phyloP scores from a whole-genome alignment of 805 yeast genomes.

The Saccharomycopsis sp. region DNA sequence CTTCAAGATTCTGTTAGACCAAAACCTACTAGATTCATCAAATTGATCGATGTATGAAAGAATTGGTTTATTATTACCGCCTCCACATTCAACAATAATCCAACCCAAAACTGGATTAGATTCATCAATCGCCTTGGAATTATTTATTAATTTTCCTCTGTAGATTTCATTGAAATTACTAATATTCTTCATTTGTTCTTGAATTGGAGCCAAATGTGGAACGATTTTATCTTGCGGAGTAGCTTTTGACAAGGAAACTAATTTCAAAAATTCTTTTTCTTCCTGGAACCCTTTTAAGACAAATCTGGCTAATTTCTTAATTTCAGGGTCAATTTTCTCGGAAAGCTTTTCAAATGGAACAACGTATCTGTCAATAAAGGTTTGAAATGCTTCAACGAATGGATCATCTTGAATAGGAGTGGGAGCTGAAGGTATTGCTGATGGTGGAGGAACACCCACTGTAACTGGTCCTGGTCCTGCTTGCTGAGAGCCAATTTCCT shows the following conservation, averaged over 20 bases:
- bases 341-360: constrained; percentile 55
- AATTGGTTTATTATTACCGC: constrained; percentile 19
- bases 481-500: constrained; percentile 24
- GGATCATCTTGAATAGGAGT: constrained; percentile 30
- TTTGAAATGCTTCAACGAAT: constrained; percentile 46
- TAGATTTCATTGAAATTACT: constrained; percentile 65
- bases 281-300: constrained; percentile 48
- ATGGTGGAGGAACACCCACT: constrained; percentile 21
- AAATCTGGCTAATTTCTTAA: constrained; percentile 47
- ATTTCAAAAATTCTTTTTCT: constrained; percentile 52
- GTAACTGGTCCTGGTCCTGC: constrained; percentile 22
- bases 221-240: constrained; percentile 47
- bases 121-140: constrained; percentile 78
- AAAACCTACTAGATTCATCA: constrained; percentile 88
- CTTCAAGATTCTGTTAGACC: constrained; percentile 86
- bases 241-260: constrained; percentile 55
- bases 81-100: constrained; percentile 72
- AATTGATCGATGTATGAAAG: constrained; percentile 70
- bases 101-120: constrained; percentile 89
- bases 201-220: constrained; percentile 59
- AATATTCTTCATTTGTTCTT: constrained; percentile 49
- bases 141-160: constrained; percentile 56
- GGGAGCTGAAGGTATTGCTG: constrained; percentile 22
- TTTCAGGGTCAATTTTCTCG: constrained; percentile 45
- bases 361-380: constrained; percentile 44